These are phyloP conservation scores for Pisolithus microcarpus DNA, from an alignment of 768 basidiomycete species.

Conservation along the genomic window DNA sequence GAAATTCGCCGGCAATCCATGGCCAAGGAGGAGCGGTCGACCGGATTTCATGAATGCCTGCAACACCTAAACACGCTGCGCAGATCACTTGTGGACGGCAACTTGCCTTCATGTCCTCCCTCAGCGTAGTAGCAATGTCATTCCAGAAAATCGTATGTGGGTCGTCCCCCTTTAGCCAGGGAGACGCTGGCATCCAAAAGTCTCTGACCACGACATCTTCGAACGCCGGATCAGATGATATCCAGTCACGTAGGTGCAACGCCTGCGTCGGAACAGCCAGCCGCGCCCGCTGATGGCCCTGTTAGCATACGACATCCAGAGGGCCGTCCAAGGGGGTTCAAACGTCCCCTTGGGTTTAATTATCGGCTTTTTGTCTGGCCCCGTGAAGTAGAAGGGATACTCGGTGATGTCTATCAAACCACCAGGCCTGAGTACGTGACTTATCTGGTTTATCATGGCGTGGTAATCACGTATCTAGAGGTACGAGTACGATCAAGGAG, in stretches of 20 bases:
- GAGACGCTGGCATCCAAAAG: slow-evolving; percentile 57
- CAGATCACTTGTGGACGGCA: not conserved
- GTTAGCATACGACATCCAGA: slow-evolving; percentile 53
- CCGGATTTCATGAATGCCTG: slow-evolving; percentile 62
- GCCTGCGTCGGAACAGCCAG: slow-evolving; percentile 61
- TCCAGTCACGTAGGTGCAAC: slow-evolving; percentile 47
- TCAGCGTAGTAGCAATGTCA: slow-evolving; percentile 38
- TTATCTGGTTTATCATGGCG: slow-evolving; percentile 57
- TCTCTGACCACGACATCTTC: slow-evolving; percentile 53
- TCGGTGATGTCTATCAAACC: slow-evolving; percentile 63
- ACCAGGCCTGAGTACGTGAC: slow-evolving; percentile 58
- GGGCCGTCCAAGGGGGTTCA: slow-evolving; percentile 50
- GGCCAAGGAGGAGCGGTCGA: slow-evolving; percentile 60
- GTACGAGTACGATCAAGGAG: slow-evolving; percentile 12
- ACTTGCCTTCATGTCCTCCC: slow-evolving; percentile 53
- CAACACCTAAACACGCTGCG: not conserved
- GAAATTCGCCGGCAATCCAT: slow-evolving; percentile 47
- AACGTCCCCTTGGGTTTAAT: slow-evolving; percentile 36
- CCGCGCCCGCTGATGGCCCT: slow-evolving; percentile 50
- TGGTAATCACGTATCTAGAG: slow-evolving; percentile 62
- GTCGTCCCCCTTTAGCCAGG: slow-evolving; percentile 33
- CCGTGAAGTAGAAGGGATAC: slow-evolving; percentile 63
- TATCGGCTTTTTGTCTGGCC: slow-evolving; percentile 39
- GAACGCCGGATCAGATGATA: slow-evolving; percentile 45
- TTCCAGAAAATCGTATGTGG: slow-evolving; percentile 29